These are phyloP conservation scores for Penicillium coffeae DNA, from an alignment of 495 filamentous ascomycete species.

Conservation along the genomic window DNA sequence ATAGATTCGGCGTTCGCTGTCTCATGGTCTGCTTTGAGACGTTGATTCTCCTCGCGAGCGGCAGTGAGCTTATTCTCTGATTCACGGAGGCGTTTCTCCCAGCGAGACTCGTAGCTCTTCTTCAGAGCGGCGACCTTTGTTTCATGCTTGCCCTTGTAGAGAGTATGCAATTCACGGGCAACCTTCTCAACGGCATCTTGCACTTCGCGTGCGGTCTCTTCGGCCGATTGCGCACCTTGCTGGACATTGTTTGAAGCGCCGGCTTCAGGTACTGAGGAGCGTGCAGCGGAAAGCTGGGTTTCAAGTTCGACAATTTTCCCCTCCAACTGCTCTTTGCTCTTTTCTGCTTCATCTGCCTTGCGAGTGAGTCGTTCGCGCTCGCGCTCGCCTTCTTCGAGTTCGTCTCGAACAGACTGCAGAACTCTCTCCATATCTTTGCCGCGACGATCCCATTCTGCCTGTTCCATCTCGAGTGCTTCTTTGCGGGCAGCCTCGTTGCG, in stretches of 20 bases:
- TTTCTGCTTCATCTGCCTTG: constrained; percentile 71
- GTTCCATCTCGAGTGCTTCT: constrained; percentile 70
- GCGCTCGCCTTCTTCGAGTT: constrained; percentile 69
- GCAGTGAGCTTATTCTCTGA: constrained; percentile 67
- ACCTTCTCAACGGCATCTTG: constrained; percentile 91
- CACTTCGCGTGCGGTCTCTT: constrained; percentile 50
- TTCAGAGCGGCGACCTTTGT: constrained; percentile 90
- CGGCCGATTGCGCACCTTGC: constrained; percentile 22
- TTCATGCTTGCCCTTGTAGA: constrained; percentile 98
- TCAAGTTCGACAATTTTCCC: constrained; percentile 58
- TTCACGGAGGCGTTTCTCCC: constrained; percentile 78
- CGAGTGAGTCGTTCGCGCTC: constrained; percentile 71
- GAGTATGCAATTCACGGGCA: constrained; percentile 77
- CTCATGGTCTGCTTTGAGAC: constrained; percentile 61
- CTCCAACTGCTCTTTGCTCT: constrained; percentile 60
- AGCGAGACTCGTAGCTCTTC: constrained; percentile 86
- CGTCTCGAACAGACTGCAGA: constrained; percentile 71
- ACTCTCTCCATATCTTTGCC: constrained; percentile 81
- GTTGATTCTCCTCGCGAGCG: constrained; percentile 67
- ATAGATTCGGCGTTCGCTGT: constrained; percentile 53
- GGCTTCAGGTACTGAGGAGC: constrained; percentile 36
- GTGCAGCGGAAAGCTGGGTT: constrained; percentile 65
- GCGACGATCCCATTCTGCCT: constrained; percentile 76
- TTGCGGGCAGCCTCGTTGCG: constrained; percentile 67
- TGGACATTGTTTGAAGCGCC: constrained; percentile 8